Base-by-base conservation (phyloP, 2,329 filamentous ascomycete species). In the Aspergillus carbonarius region DNA sequence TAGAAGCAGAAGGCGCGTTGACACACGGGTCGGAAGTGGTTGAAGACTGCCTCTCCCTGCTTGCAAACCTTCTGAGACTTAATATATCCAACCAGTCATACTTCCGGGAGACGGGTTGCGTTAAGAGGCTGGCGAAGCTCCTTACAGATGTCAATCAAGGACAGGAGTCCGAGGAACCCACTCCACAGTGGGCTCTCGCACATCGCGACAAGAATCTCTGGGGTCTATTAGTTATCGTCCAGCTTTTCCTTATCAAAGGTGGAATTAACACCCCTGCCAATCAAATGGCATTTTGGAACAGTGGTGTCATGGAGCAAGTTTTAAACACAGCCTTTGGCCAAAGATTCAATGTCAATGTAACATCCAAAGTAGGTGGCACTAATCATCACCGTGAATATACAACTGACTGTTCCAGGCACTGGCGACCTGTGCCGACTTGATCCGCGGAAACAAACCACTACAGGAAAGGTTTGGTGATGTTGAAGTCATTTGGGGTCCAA, bases 21-120 rank as follows among this genome's bases (percentile, higher is more conserved):
- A 83, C 83, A 4, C 88, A 96, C 66, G 95, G 95, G 15, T 92
- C 91, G 42, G 89, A 93, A 61, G 85, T 91, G 12, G 90, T 97
- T 3, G 93, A 98, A 74, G 95, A 99, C 74, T 97, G 93, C 67
- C 80, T 99, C 18, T 93, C 95, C 58, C 81, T 99, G 54, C 81
- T 98, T 50, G 92, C 92, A 42, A 98, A 98, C 72, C 84, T 99
- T 12, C 80, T 99, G 27, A 86, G 89, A 34, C 84, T 92, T 67
- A 98, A 98, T 71, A 81, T 88, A 1, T 95, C 93, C 2, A 99
- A 99, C 70, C 95, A 99, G 74, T 91, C 92, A 10, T 87, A 93
- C 57, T 98, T 99, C 74, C 85, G 93, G 57, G 95, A 99, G 73
- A 93, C 91, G 46, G 92, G 92, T 1, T 93, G 89, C 69, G 86